These are phyloP conservation scores for Hypomontagnella monticulosa DNA, from an alignment of 495 filamentous ascomycete species.

Conservation along the genomic window DNA sequence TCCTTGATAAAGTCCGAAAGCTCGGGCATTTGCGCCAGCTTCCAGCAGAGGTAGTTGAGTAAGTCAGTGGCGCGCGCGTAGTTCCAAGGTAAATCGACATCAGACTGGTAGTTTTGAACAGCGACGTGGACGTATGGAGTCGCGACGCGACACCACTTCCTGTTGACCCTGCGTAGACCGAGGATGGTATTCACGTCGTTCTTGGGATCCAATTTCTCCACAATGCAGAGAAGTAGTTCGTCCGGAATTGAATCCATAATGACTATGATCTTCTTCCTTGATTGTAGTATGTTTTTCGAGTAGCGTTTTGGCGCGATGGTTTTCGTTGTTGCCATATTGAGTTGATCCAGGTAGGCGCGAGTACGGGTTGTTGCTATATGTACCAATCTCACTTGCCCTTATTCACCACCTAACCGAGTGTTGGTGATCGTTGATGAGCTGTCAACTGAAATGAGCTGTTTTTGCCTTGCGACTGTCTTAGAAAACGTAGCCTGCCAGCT, in stretches of 20 bases:
- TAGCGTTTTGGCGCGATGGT: too few species aligned
- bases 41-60: conserved; percentile 6
- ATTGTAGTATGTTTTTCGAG: neutral
- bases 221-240: conserved; percentile 3
- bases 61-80: conserved; percentile 2
- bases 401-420: neutral
- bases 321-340: neutral
- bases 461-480: too few species aligned
- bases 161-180: conserved; percentile 9
- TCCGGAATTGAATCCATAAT: conserved; percentile 14
- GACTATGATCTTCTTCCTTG: neutral
- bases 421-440: too few species aligned
- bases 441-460: too few species aligned
- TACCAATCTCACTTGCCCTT: neutral
- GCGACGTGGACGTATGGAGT: conserved; percentile 4
- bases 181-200: conserved; percentile 8
- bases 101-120: neutral
- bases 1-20: conserved; percentile 12
- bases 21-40: conserved; percentile 3
- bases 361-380: neutral
- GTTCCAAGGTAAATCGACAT: neutral
- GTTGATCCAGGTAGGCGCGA: neutral
- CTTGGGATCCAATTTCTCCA: conserved; percentile 2
- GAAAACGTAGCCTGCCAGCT: neutral
- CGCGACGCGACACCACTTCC: conserved; percentile 7